Conservation (phyloP, 2,329 filamentous ascomycete genomes). For the Verticillium zaregamsianum region DNA sequence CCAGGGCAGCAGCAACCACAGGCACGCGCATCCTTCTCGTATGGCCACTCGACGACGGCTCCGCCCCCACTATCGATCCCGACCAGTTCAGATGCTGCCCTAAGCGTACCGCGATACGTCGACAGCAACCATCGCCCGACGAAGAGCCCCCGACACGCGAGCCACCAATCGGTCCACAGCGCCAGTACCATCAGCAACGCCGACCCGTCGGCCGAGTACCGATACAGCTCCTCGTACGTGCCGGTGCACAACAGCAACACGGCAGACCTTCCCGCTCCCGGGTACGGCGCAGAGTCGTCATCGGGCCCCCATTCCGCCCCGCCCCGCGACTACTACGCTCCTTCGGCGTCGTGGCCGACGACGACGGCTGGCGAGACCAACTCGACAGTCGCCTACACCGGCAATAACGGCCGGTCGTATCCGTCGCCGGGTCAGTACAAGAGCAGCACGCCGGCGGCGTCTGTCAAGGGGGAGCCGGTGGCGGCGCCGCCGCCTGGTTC, state of each 20-base stretch:
- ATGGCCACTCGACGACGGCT: conserved; percentile 45
- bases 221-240: conserved; percentile 46
- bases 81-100: conserved; percentile 33
- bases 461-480: conserved; percentile 26
- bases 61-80: conserved; percentile 38
- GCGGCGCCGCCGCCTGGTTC: conserved; percentile 28
- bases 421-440: conserved; percentile 47
- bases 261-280: conserved; percentile 25
- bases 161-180: conserved; percentile 51
- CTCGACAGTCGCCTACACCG: conserved; percentile 40
- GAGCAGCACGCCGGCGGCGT: conserved; percentile 24
- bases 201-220: conserved; percentile 50
- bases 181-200: conserved; percentile 42
- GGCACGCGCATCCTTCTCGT: conserved; percentile 52
- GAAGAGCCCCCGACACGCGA: conserved; percentile 52
- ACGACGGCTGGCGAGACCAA: conserved; percentile 43
- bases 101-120: conserved; percentile 54
- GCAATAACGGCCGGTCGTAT: conserved; percentile 43
- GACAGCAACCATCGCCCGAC: conserved; percentile 50
- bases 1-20: conserved; percentile 43
- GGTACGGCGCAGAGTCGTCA: conserved; percentile 25
- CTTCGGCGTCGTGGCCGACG: conserved; percentile 47
- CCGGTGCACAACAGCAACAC: conserved; percentile 26
- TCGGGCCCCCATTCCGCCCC: conserved; percentile 21
- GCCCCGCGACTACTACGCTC: conserved; percentile 50